phyloP scores from a whole-genome alignment of 164 flowering plant species.

The Brasenia schreberi region DNA sequence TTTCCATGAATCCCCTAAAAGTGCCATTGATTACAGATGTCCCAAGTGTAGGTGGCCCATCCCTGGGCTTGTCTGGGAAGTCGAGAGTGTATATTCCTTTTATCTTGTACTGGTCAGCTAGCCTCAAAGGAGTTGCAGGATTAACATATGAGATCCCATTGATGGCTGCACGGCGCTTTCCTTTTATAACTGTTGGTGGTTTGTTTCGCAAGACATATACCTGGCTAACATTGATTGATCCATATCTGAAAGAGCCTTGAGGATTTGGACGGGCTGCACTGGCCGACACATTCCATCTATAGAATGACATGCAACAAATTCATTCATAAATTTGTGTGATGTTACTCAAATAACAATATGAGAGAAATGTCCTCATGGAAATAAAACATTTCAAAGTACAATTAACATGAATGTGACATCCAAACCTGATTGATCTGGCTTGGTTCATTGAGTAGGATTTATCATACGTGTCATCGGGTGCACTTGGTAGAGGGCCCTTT shows the following conservation, averaged over 20 bases:
- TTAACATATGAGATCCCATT: slow-evolving; percentile 70
- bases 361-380: neutral
- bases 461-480: slow-evolving; percentile 77
- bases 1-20: slow-evolving; percentile 82
- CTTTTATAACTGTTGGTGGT: slow-evolving; percentile 53
- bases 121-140: slow-evolving; percentile 73
- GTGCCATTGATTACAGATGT: slow-evolving; percentile 85
- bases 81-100: slow-evolving; percentile 73
- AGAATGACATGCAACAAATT: neutral
- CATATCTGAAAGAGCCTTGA: slow-evolving; percentile 91
- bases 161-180: slow-evolving; percentile 51
- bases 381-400: neutral
- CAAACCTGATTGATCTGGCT: slow-evolving; percentile 91
- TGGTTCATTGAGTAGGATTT: slow-evolving; percentile 97
- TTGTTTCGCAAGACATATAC: slow-evolving; percentile 55
- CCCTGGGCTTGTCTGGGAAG: slow-evolving; percentile 59
- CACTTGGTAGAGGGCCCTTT: slow-evolving; percentile 67
- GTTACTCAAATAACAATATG: neutral
- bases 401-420: neutral
- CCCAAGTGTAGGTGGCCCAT: slow-evolving; percentile 47
- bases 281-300: slow-evolving; percentile 76
- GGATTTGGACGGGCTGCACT: slow-evolving; percentile 99
- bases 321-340: neutral
- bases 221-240: slow-evolving; percentile 89
- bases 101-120: slow-evolving; percentile 59